Evolutionary conservation across 208 protist species (phyloP), one percentile per base, ranked within the genome.

Genomic region (Trypanosoma vivax): DNA sequence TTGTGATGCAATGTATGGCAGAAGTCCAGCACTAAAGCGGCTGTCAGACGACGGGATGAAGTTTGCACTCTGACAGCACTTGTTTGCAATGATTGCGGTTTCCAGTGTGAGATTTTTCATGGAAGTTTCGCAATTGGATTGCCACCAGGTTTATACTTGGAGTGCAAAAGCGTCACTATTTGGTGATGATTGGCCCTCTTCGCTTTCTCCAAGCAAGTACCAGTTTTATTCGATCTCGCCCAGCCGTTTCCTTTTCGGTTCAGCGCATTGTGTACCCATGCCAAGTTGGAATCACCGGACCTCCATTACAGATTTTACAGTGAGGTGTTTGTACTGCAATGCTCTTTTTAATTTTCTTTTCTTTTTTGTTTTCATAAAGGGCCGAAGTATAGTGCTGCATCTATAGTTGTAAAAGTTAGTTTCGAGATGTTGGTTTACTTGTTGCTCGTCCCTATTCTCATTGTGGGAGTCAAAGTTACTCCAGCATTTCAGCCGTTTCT

Each of bases 361-460:
- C 14, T 24, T 38, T 37, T 25, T 28, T 43, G n/a, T 24, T 55
- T 28, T 3, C 43, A 28, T 25, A 28, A 21, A n/a, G 21, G 9
- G 10, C 16, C 13, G 1, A 2, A n/a, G 31, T n/a, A 3, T 10
- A 38, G 10, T n/a, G 14, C 0, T n/a, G 37, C 16, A 34, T 38
- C 14, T 7, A 43, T n/a, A n/a, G n/a, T n/a, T n/a, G n/a, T n/a
- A n/a, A n/a, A n/a, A n/a, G n/a, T n/a, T n/a, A n/a, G n/a, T n/a
- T n/a, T n/a, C n/a, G n/a, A n/a, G n/a, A 92, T 89, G 85, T 86
- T 92, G 64, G 54, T 83, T 33, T 84, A 52, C 19, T 68, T 93
- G 62, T 71, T 93, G 6, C 45, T 83, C 48, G 50, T 51, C 13
- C 34, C 88, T 24, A 27, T 90, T 33, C 35, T 86, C 28, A 74